phyloP scores from a whole-genome alignment of 192 early-diverging fungal species.

The Coemansia sp. region DNA sequence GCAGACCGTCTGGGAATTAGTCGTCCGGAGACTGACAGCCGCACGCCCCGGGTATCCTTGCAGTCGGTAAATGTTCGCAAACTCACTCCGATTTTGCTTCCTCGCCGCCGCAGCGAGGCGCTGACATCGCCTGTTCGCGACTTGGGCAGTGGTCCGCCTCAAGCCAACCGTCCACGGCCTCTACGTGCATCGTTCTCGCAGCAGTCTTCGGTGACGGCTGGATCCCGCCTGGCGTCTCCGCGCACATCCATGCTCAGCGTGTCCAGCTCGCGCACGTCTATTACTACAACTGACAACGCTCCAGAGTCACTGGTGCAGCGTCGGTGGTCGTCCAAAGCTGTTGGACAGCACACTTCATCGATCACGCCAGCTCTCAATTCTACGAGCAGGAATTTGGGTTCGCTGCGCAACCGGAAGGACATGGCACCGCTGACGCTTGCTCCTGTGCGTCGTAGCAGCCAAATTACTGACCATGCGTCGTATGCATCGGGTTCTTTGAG shows the following conservation, averaged over 20 bases:
- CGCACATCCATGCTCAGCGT: slow-evolving; percentile 1
- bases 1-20: background rate
- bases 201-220: background rate
- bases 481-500: background rate
- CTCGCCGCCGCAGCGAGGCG: slow-evolving; percentile 1
- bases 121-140: background rate
- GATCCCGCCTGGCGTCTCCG: background rate
- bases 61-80: background rate
- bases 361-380: background rate
- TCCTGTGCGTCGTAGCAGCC: slow-evolving; percentile 11
- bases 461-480: background rate
- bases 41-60: background rate
- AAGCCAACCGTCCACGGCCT: background rate
- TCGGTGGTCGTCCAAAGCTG: background rate
- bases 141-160: background rate
- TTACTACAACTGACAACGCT: background rate
- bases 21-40: background rate
- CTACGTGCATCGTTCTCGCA: background rate
- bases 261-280: slow-evolving; percentile 8
- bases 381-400: background rate
- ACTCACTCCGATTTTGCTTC: background rate
- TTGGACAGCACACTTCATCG: background rate
- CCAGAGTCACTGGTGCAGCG: background rate
- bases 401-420: slow-evolving; percentile 19
- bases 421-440: slow-evolving; percentile 15